Percentiles rank a stretch among this genome's conserved stretches.
phyloP scores from a whole-genome alignment of 1,284 basidiomycete species.

The Fomitopsis pinicola region DNA sequence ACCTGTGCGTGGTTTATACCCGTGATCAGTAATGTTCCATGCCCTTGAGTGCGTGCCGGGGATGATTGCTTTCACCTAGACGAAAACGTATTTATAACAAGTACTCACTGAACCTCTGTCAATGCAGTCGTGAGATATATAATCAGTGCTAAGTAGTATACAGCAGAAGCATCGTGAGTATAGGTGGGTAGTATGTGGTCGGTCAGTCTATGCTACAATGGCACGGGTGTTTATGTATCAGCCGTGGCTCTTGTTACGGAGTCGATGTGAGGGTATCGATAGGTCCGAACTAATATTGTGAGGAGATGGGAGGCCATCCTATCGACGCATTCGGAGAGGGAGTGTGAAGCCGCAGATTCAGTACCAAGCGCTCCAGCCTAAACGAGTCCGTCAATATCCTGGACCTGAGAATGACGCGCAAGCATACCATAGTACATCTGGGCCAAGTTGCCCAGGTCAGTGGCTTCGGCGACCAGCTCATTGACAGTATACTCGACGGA shows the following conservation, averaged over 20 bases:
- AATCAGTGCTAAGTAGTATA: no score
- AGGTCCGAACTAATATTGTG: no score
- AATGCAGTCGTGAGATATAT: no score
- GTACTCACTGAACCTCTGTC: neutral
- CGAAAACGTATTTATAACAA: neutral
- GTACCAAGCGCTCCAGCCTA: constrained; percentile 18
- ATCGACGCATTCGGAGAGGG: no score
- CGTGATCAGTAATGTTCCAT: constrained; percentile 21
- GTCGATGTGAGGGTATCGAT: no score
- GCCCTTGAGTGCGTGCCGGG: neutral
- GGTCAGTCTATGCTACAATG: neutral
- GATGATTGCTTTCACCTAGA: constrained; percentile 4
- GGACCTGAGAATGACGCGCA: constrained; percentile 2
- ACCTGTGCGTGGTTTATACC: constrained; percentile 21
- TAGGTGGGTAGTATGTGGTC: neutral
- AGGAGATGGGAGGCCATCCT: no score
- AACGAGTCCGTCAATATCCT: neutral
- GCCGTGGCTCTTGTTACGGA: no score
- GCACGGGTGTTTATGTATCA: neutral
- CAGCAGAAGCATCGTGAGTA: neutral
- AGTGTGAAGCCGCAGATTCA: neutral
- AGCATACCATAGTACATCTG: constrained; percentile 71
- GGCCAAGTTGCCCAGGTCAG: constrained; percentile 72
- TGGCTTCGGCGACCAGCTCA: constrained; percentile 88
- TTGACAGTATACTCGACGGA: constrained; percentile 95